Evolutionary conservation across 2,329 filamentous ascomycete genomes (phyloP).

Genomic region (Fusarium anthophilum): DNA sequence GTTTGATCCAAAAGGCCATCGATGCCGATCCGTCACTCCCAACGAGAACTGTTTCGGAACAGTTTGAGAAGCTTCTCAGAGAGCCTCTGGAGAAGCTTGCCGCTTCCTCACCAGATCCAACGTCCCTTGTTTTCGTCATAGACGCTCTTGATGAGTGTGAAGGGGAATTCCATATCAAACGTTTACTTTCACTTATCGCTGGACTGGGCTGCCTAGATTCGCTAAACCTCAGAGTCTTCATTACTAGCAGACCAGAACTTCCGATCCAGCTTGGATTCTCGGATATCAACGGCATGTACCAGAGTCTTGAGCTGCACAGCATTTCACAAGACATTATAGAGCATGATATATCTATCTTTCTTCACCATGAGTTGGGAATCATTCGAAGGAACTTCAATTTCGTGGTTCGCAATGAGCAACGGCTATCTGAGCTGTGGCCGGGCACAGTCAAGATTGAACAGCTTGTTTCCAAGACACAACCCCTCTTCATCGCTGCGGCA

Average conservation of each 20-base stretch:
- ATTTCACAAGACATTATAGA: not conserved
- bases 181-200: not conserved
- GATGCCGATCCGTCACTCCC: not conserved
- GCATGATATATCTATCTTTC: not conserved
- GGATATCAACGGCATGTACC: not conserved
- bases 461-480: not conserved
- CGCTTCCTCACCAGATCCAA: not conserved
- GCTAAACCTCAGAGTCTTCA: not conserved
- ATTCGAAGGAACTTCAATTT: not conserved
- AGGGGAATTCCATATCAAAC: not conserved
- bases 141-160: not conserved
- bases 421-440: not conserved
- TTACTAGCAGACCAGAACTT: not conserved
- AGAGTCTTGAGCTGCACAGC: not conserved
- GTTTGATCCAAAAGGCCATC: not conserved
- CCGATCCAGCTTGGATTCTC: not conserved
- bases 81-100: not conserved
- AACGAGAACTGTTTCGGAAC: not conserved
- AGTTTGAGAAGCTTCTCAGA: not conserved
- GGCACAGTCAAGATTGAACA: not conserved
- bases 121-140: not conserved
- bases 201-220: not conserved
- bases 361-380: not conserved
- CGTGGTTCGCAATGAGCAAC: accelerated
- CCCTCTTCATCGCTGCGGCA: not conserved